A percentile compares a stretch with the other conserved stretches of the same genome.
Evolutionary conservation across 176 grass and related monocot genomes (phyloP).

Genomic region (Aechmea fasciata): DNA sequence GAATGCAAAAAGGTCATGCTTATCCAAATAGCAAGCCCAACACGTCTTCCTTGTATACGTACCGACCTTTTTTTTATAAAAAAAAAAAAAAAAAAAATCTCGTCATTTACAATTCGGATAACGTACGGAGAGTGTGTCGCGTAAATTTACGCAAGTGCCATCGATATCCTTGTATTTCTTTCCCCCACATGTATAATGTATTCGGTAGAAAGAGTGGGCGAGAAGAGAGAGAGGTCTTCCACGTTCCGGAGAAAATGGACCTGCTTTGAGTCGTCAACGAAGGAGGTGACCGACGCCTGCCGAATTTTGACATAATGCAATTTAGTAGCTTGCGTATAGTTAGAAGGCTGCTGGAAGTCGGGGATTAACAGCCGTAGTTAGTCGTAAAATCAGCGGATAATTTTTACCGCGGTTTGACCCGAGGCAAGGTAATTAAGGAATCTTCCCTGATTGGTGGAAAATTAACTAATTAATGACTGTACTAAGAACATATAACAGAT

Average conservation of each 20-base stretch:
- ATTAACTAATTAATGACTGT: too few species aligned
- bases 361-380: not conserved
- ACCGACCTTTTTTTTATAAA: not conserved
- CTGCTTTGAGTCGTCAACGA: too few species aligned
- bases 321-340: not conserved
- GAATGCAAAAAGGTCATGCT: conserved; percentile 7
- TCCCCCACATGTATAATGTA: too few species aligned
- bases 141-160: not conserved
- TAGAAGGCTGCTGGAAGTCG: not conserved
- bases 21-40: conserved; percentile 16
- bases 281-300: not conserved
- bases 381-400: not conserved
- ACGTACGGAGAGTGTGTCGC: not conserved
- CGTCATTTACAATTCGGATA: not conserved
- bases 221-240: too few species aligned
- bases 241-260: too few species aligned
- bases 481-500: too few species aligned
- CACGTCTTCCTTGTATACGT: conserved; percentile 20
- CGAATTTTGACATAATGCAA: not conserved
- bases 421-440: too few species aligned
- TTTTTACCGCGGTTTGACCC: not conserved
- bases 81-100: not conserved
- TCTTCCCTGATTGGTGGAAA: too few species aligned
- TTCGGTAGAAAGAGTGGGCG: too few species aligned
- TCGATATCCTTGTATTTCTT: not conserved